phyloP scores from a whole-genome alignment of 2,329 filamentous ascomycete species.

The Alternaria dauci region DNA sequence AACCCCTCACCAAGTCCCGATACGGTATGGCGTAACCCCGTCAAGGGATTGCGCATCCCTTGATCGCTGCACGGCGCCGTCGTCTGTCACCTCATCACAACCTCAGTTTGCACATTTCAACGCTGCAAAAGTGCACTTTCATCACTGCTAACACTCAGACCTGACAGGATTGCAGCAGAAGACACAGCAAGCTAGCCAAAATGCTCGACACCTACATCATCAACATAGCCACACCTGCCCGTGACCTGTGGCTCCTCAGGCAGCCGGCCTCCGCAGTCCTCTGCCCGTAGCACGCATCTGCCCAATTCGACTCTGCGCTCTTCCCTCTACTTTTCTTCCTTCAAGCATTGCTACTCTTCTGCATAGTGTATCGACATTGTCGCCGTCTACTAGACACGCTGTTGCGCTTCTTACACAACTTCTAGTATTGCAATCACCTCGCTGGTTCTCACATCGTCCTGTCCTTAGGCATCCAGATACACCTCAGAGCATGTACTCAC shows the following conservation, averaged over 20 bases:
- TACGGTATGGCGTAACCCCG: conserved; percentile 32
- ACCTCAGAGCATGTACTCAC: conserved; percentile 40
- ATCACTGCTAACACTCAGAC: conserved; percentile 36
- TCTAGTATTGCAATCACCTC: conserved; percentile 12
- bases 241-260: conserved; percentile 35
- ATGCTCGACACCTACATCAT: conserved; percentile 28
- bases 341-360: conserved; percentile 13
- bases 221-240: conserved; percentile 39
- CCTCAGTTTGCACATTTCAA: conserved; percentile 30
- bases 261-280: conserved; percentile 33
- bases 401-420: neutral
- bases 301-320: conserved; percentile 20
- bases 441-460: conserved; percentile 15
- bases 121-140: conserved; percentile 27
- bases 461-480: conserved; percentile 35
- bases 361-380: conserved; percentile 3
- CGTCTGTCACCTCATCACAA: conserved; percentile 30
- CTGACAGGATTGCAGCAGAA: conserved; percentile 33
- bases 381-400: conserved; percentile 7
- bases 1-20: conserved; percentile 18
- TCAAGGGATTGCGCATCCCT: conserved; percentile 34
- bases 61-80: conserved; percentile 34
- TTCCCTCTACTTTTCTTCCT: conserved; percentile 20
- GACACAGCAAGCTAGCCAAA: conserved; percentile 27
- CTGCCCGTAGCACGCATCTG: conserved; percentile 22